Conservation (phyloP, 805 yeast genomes). For the Priceomyces carsonii region DNA sequence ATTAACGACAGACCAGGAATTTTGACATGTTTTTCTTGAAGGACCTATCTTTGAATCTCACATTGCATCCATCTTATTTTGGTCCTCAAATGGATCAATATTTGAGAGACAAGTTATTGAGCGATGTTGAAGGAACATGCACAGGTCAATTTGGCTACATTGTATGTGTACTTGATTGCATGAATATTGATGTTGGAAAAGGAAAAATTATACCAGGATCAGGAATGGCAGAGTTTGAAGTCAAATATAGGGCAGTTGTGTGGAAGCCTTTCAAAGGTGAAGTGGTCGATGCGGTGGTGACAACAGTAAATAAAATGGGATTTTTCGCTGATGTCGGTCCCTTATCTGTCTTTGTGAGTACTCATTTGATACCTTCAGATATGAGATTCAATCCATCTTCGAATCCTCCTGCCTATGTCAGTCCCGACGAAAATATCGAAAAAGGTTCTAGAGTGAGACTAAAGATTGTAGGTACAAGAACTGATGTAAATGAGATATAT, state of each 20-base stretch:
- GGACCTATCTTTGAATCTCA: conserved; percentile 87
- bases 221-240: conserved; percentile 96
- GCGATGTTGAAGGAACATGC: conserved; percentile 98
- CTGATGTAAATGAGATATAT: conserved; percentile 95
- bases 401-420: conserved; percentile 96
- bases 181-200: conserved; percentile 91
- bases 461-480: conserved; percentile 94
- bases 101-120: conserved; percentile 82
- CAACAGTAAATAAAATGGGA: conserved; percentile 92
- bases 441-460: conserved; percentile 92
- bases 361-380: conserved; percentile 92
- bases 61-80: conserved; percentile 95
- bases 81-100: conserved; percentile 98
- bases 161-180: conserved; percentile 91
- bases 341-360: conserved; percentile 88
- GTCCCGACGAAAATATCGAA: conserved; percentile 92
- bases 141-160: conserved; percentile 99
- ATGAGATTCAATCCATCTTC: conserved; percentile 93
- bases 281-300: conserved; percentile 95
- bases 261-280: conserved; percentile 99
- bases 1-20: no score
- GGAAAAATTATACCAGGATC: conserved; percentile 88
- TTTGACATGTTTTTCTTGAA: conserved; percentile 61
- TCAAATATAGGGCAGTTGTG: conserved; percentile 92
- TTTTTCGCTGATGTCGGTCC: conserved; percentile 99